These are phyloP conservation scores for Mortierella sp. DNA, from an alignment of 371 early-diverging fungal genomes.

Conservation along the genomic window DNA sequence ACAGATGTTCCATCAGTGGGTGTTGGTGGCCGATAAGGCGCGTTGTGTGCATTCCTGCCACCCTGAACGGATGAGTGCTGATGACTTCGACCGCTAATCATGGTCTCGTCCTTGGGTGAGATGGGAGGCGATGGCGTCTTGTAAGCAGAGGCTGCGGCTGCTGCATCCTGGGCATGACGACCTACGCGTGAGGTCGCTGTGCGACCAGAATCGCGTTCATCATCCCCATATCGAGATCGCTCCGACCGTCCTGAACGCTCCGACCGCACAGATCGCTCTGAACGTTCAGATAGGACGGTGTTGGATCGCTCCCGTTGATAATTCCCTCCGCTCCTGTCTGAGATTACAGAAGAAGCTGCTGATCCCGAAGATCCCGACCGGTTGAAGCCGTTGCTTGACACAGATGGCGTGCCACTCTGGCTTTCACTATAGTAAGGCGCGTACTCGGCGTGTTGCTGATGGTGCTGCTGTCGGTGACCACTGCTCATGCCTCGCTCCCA, in stretches of 20 bases:
- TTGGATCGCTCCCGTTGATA: conserved; percentile 45
- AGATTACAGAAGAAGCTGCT: conserved; percentile 23
- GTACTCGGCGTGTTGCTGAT: background rate
- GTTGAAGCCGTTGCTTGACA: conserved; percentile 26
- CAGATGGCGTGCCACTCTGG: conserved; percentile 25
- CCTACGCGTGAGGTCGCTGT: conserved; percentile 24
- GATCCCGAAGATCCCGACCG: conserved; percentile 47
- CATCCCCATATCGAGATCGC: conserved; percentile 36
- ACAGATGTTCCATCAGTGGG: conserved; percentile 21
- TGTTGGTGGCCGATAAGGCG: conserved; percentile 42
- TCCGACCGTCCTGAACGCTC: conserved; percentile 36
- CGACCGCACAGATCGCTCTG: conserved; percentile 42
- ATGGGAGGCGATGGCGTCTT: conserved; percentile 46
- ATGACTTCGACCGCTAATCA: no score
- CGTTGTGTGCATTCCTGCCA: conserved; percentile 5
- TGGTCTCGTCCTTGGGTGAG: conserved; percentile 31
- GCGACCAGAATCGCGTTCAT: conserved; percentile 11
- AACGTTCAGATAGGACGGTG: conserved; percentile 44
- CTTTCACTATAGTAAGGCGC: background rate
- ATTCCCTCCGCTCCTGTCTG: conserved; percentile 11
- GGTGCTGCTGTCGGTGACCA: conserved; percentile 15
- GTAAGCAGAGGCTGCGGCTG: conserved; percentile 22
- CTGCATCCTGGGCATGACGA: conserved; percentile 18
- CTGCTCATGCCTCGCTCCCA: conserved; percentile 17
- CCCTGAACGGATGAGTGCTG: conserved; percentile 11